phyloP scores from a whole-genome alignment of 129 eudicot genomes.

The Glebionis coronaria region DNA sequence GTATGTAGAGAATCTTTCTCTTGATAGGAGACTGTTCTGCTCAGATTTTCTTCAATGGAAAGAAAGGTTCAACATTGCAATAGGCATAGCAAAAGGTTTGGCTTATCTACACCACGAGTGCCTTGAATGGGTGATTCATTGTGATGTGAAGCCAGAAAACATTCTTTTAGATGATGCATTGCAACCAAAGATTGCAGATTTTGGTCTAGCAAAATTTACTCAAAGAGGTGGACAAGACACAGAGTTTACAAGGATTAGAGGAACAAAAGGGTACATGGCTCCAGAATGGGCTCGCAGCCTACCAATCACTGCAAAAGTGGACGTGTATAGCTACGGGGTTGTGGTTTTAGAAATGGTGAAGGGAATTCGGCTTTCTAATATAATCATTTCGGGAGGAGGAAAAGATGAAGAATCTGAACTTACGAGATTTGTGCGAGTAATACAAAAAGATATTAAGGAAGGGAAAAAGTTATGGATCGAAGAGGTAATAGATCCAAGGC shows the following conservation, averaged over 20 bases:
- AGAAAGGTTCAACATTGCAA: not conserved
- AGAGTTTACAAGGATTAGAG: constrained; percentile 40
- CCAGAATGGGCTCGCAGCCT: constrained; percentile 33
- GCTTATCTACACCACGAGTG: constrained; percentile 6
- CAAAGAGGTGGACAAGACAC: constrained; percentile 23
- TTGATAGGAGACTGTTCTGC: not conserved
- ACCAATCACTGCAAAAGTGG: constrained; percentile 55
- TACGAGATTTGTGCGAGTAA: constrained; percentile 25
- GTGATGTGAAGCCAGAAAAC: constrained; percentile 1
- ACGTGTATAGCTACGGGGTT: constrained; percentile 57
- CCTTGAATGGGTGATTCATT: not conserved
- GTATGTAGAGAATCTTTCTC: not conserved
- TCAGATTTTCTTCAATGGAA: constrained; percentile 1
- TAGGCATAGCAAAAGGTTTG: constrained; percentile 1
- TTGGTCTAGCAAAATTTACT: not conserved
- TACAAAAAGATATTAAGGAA: constrained; percentile 14
- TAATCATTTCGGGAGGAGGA: constrained; percentile 17
- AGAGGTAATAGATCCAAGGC: constrained; percentile 43
- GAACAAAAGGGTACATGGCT: constrained; percentile 36
- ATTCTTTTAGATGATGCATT: not conserved
- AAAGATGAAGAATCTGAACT: constrained; percentile 28
- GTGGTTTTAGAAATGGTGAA: constrained; percentile 49
- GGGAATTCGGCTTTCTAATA: constrained; percentile 41
- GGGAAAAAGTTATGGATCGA: constrained; percentile 36
- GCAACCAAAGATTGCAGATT: constrained; percentile 1